phyloP scores from a whole-genome alignment of 352 stramenopile species.

The Peronosclerospora sorghi region DNA sequence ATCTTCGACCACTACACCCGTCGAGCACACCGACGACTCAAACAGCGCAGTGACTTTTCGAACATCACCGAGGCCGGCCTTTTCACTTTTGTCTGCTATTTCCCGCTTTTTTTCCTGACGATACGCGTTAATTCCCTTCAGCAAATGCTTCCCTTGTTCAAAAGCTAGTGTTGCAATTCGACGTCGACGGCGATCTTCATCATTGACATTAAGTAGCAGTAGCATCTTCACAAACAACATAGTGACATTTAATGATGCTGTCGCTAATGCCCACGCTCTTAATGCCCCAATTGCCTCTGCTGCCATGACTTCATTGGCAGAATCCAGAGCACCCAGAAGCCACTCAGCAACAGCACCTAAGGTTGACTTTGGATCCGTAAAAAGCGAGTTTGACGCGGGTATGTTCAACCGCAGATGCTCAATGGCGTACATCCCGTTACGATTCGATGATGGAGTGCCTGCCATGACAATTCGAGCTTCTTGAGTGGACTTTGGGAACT shows the following conservation, averaged over 20 bases:
- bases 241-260: conserved; percentile 55
- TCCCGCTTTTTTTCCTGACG: conserved; percentile 29
- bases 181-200: conserved; percentile 1
- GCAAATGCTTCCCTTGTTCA: conserved; percentile 32
- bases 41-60: conserved; percentile 67
- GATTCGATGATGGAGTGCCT: conserved; percentile 50
- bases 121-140: conserved; percentile 38
- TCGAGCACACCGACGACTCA: conserved; percentile 64
- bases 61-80: conserved; percentile 43
- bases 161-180: conserved; percentile 29
- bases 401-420: conserved; percentile 51
- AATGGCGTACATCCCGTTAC: conserved; percentile 58
- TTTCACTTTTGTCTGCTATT: conserved; percentile 22
- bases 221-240: conserved; percentile 70
- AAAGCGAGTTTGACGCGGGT: conserved; percentile 41
- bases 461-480: conserved; percentile 56
- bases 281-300: conserved; percentile 56
- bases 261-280: conserved; percentile 63
- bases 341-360: conserved; percentile 53
- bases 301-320: conserved; percentile 38
- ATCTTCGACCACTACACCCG: conserved; percentile 71
- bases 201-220: conserved; percentile 10
- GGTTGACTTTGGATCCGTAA: conserved; percentile 44
- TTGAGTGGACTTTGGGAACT: conserved; percentile 29
- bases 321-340: conserved; percentile 38